Evolutionary conservation across 2,329 filamentous ascomycete species (phyloP).

Genomic region (Epichloe sibirici): DNA sequence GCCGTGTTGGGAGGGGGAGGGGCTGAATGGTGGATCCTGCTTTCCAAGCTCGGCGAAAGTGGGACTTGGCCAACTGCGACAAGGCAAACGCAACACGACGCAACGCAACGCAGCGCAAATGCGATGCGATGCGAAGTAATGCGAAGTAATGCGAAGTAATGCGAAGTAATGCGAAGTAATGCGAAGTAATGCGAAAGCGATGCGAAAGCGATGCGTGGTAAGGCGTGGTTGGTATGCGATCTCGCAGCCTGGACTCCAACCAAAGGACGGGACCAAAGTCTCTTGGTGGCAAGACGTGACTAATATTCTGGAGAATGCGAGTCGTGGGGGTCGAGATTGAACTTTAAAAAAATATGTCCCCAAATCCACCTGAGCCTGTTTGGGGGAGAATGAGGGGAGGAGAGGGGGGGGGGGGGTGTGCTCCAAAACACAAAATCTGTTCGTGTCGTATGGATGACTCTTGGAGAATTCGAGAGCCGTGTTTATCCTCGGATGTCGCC

Average conservation of each 20-base stretch:
- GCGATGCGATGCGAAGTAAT: background rate
- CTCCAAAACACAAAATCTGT: background rate
- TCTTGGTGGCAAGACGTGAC: too few species aligned
- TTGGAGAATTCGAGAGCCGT: background rate
- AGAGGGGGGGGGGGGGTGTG: background rate
- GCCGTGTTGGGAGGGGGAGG: constrained; percentile 1
- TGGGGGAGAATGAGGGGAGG: too few species aligned
- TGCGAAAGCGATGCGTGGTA: background rate
- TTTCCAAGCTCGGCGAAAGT: constrained; percentile 4
- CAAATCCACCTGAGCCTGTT: background rate
- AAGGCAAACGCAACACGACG: background rate
- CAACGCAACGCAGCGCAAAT: background rate
- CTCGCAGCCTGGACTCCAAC: background rate
- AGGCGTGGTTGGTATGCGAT: background rate
- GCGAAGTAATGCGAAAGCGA: background rate
- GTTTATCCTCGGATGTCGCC: background rate
- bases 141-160: background rate
- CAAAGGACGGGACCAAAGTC: background rate
- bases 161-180: background rate
- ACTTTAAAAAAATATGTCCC: background rate
- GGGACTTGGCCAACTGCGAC: constrained; percentile 1
- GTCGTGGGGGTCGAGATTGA: background rate
- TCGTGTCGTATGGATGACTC: background rate
- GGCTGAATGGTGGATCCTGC: constrained; percentile 4
- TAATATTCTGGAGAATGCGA: background rate